phyloP scores from a whole-genome alignment of 2,329 filamentous ascomycete species.

The Aspergillaceae sp. region DNA sequence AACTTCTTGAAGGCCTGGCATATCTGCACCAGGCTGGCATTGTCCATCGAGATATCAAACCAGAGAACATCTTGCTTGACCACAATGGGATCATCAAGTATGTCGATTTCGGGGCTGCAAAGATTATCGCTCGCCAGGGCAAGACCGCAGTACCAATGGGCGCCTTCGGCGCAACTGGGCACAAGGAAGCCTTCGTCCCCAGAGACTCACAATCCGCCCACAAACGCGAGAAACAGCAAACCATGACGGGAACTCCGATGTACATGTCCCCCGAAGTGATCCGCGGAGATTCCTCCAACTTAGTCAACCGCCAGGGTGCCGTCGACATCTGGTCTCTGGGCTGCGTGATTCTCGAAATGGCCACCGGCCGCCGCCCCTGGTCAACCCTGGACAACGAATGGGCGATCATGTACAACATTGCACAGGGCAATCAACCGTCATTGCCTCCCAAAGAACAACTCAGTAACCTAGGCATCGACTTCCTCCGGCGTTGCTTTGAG shows the following conservation, averaged over 20 bases:
- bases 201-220: conserved; percentile 24
- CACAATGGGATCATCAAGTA: conserved; percentile 99
- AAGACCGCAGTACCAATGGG: conserved; percentile 68
- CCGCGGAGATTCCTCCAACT: conserved; percentile 71
- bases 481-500: conserved; percentile 77
- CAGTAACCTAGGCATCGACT: conserved; percentile 75
- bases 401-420: conserved; percentile 99
- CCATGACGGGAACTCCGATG: conserved; percentile 97
- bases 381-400: conserved; percentile 95
- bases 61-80: conserved; percentile 93
- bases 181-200: conserved; percentile 22
- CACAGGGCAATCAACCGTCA: conserved; percentile 86
- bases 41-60: conserved; percentile 95
- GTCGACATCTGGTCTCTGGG: conserved; percentile 95
- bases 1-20: conserved; percentile 85
- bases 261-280: conserved; percentile 99
- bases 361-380: conserved; percentile 88
- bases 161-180: conserved; percentile 42
- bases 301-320: conserved; percentile 66
- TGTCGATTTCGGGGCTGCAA: conserved; percentile 95
- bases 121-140: conserved; percentile 89
- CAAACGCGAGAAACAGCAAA: conserved; percentile 58
- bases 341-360: conserved; percentile 96
- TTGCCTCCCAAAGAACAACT: conserved; percentile 76
- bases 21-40: conserved; percentile 90